Evolutionary conservation across 371 early-diverging fungal species (phyloP).

Genomic region (Apophysomyces ossiformis): DNA sequence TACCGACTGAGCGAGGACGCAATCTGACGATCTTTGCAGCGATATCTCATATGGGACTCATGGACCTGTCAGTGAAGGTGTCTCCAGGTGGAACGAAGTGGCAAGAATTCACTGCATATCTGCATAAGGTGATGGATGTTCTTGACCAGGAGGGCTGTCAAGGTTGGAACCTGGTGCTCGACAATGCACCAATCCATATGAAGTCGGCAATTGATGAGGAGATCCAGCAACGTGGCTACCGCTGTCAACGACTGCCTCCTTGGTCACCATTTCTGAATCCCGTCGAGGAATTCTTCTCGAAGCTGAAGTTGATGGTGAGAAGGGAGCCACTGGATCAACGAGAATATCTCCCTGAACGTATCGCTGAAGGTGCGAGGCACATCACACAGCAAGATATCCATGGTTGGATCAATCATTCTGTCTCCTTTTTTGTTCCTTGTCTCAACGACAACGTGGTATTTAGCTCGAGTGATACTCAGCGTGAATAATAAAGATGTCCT

Average conservation of each 20-base stretch:
- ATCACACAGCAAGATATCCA: not conserved
- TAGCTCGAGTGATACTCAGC: too few relatives aligned
- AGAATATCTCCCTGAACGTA: not conserved
- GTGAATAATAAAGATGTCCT: too few relatives aligned
- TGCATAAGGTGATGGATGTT: not conserved
- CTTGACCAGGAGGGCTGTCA: not conserved
- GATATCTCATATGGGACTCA: not conserved
- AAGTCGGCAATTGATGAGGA: not conserved
- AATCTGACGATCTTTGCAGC: not conserved
- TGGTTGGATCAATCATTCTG: not conserved
- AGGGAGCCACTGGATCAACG: not conserved
- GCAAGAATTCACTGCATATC: not conserved
- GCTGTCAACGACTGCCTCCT: not conserved
- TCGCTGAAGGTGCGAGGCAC: not conserved
- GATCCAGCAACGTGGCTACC: not conserved
- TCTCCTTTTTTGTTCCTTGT: not conserved
- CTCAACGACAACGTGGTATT: not conserved
- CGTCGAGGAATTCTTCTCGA: not conserved
- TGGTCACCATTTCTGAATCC: not conserved
- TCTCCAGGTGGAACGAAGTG: not conserved
- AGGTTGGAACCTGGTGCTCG: not conserved
- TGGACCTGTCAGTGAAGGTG: not conserved
- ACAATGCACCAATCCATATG: not conserved
- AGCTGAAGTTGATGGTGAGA: not conserved
- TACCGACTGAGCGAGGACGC: constrained; percentile 1